phyloP scores from a whole-genome alignment of 805 yeast species.

The Dipodascus geniculatus region DNA sequence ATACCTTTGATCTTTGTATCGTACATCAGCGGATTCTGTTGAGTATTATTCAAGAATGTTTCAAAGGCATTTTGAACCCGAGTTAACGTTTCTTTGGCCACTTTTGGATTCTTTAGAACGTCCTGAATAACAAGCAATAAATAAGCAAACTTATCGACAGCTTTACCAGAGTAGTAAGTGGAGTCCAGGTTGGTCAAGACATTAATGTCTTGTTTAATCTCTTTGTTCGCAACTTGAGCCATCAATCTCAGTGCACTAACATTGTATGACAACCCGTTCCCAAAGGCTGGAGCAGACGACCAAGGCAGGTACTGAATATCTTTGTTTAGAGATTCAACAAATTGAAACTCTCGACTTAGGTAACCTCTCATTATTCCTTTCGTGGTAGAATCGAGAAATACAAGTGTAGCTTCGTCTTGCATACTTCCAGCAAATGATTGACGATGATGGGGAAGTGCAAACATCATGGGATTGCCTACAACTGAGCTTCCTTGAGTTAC shows the following conservation, averaged over 20 bases:
- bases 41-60: constrained; percentile 58
- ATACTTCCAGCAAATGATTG: constrained; percentile 30
- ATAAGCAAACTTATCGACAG: constrained; percentile 82
- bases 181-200: constrained; percentile 61
- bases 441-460: constrained; percentile 60
- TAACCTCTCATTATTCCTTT: constrained; percentile 30
- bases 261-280: constrained; percentile 16
- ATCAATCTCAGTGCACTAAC: constrained; percentile 32
- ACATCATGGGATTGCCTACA: constrained; percentile 33
- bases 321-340: constrained; percentile 31
- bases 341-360: constrained; percentile 21
- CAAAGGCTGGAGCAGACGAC: constrained; percentile 26
- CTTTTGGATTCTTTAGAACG: constrained; percentile 42
- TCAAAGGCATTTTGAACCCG: constrained; percentile 56
- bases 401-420: constrained; percentile 22
- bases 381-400: constrained; percentile 37
- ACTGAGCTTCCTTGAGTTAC: constrained; percentile 39
- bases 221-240: constrained; percentile 37
- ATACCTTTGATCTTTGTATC: constrained; percentile 49
- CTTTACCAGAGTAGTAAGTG: constrained; percentile 85
- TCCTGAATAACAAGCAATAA: constrained; percentile 61
- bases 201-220: constrained; percentile 42
- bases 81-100: constrained; percentile 42
- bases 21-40: constrained; percentile 61
- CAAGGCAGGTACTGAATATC: constrained; percentile 47